These are phyloP conservation scores for Lathyrus oleraceus DNA, from an alignment of 306 rosid genomes.

Conservation along the genomic window DNA sequence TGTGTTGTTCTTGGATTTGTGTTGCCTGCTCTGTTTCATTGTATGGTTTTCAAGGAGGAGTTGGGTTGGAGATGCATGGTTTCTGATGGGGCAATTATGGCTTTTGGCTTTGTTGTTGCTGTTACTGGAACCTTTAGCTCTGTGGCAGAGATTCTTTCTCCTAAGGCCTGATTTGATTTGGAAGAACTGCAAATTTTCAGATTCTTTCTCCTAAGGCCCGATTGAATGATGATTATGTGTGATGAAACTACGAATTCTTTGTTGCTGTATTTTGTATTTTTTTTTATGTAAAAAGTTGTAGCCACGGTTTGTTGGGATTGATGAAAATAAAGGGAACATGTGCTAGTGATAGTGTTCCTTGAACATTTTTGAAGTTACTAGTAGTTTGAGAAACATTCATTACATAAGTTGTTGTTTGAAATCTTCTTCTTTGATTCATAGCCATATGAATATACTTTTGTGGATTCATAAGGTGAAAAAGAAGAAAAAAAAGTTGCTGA, in stretches of 20 bases:
- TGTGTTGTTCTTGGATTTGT: constrained; percentile 68
- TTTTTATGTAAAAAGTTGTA: constrained; percentile 11
- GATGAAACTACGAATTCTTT: not conserved
- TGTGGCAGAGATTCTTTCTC: constrained; percentile 49
- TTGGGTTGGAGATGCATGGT: constrained; percentile 54
- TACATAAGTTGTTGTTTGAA: not conserved
- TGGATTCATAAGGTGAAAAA: not conserved
- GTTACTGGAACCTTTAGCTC: constrained; percentile 60
- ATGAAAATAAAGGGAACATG: not conserved
- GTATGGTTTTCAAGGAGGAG: constrained; percentile 62
- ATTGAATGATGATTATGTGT: constrained; percentile 2
- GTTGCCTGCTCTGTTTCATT: constrained; percentile 71
- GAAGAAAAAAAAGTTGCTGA: too few species aligned
- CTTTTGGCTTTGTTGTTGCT: constrained; percentile 51
- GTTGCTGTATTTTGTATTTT: not conserved
- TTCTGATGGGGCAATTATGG: constrained; percentile 54
- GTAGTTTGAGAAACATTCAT: constrained; percentile 16
- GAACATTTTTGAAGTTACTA: not conserved
- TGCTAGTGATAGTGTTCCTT: constrained; percentile 1
- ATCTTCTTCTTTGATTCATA: not conserved
- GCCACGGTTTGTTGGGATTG: constrained; percentile 2
- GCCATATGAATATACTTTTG: not conserved
- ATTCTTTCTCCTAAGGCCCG: constrained; percentile 54
- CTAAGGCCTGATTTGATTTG: constrained; percentile 42
- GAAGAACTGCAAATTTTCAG: not conserved